These are phyloP conservation scores for Rubus parviflorus DNA, from an alignment of 306 rosid genomes.

Conservation along the genomic window DNA sequence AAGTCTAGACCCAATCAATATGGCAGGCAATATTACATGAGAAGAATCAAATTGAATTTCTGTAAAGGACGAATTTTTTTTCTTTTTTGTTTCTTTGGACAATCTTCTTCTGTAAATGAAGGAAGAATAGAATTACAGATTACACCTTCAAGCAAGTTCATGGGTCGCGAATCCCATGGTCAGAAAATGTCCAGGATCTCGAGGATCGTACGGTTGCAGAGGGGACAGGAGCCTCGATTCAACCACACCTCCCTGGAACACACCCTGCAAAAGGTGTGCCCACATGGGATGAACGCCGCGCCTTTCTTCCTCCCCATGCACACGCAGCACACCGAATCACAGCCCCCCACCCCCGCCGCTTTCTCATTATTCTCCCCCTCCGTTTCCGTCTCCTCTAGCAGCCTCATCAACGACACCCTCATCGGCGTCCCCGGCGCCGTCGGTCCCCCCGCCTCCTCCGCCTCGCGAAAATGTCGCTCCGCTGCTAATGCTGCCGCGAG, in stretches of 20 bases:
- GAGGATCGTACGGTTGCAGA: conserved; percentile 85
- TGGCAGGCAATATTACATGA: no score
- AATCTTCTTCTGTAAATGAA: no score
- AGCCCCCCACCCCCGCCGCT: conserved; percentile 34
- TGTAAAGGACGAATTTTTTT: no score
- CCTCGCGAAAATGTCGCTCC: conserved; percentile 65
- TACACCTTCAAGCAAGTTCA: no score
- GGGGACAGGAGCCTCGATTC: conserved; percentile 91
- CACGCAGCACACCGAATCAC: conserved; percentile 88
- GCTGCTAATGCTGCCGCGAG: conserved; percentile 92
- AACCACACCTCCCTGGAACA: conserved; percentile 96
- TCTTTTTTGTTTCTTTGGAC: no score
- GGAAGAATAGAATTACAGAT: no score
- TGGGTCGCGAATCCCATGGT: background rate
- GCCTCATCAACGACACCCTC: conserved; percentile 81
- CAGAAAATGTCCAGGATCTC: conserved; percentile 88
- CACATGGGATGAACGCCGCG: conserved; percentile 96
- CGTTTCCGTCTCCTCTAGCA: conserved; percentile 75
- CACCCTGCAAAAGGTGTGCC: conserved; percentile 95
- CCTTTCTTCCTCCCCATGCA: conserved; percentile 89
- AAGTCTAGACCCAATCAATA: no score
- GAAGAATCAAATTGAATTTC: no score
- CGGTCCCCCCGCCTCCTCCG: conserved; percentile 32
- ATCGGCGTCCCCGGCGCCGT: conserved; percentile 55
- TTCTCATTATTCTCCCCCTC: conserved; percentile 38